Evolutionary conservation across 2,329 filamentous ascomycete species (phyloP), one percentile per base, ranked within the genome.

Genomic region (Didymella lethalis): DNA sequence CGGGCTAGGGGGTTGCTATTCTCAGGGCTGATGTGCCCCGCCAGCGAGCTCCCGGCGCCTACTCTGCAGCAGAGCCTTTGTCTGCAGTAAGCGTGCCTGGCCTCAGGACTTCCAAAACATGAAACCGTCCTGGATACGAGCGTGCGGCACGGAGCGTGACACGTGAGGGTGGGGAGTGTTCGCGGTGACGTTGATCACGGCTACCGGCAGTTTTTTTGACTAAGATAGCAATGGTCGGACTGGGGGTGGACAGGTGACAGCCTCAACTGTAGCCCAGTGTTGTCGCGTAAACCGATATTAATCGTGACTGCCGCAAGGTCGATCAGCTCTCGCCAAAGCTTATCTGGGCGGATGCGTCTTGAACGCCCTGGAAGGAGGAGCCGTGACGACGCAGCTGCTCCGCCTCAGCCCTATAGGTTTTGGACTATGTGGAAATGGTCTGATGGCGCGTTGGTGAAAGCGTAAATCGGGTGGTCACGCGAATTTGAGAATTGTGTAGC

Each of bases 41-140:
- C 59, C 59, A 43, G 43, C 36, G 44, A 50, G 52, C 18, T 50
- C 57, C 61, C 48, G 58, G 54, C 62, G 64, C 57, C 62, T 64
- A 56, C 56, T 20, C 50, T 54, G 56, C 50, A 59, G 50, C 40
- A 49, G 36, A 48, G 58, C 59, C 53, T 36, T 54, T 57, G 54
- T 57, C 59, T 61, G 60, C 34, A 45, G 54, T 59, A 54, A 59
- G 60, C 34, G 47, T 64, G 58, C 60, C 60, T 63, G 50, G 69
- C 71, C 70, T 71, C 70, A 69, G 64, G 46, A 48, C 14, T 43
- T 48, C 46, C 44, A 50, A 38, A 46, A 49, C 23, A 54, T 67
- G 68, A 69, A 70, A 69, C 68, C 20, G 32, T 50, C 20, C 46
- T 43, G 18, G 44, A 51, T 45, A 40, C 55, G 44, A 58, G 53